Evolutionary conservation across 768 basidiomycete genomes (phyloP).

Genomic region (Boletus bicolor): DNA sequence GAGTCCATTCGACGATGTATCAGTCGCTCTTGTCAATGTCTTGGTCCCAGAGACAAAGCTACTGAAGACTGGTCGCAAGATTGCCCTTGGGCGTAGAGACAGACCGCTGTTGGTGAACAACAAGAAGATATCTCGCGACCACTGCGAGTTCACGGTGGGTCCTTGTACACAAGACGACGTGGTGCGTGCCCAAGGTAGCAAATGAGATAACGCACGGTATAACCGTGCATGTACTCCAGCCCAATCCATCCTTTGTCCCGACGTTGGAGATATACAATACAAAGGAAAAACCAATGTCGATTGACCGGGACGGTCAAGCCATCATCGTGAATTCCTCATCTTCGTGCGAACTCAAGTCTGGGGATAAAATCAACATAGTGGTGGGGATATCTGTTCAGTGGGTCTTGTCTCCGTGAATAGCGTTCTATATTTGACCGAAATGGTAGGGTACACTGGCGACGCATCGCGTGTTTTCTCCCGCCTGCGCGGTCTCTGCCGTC

Average conservation of each 20-base stretch:
- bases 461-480: constrained; percentile 47
- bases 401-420: constrained; percentile 13
- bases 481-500: constrained; percentile 35
- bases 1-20: constrained; percentile 28
- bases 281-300: constrained; percentile 44
- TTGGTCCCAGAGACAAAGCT: constrained; percentile 47
- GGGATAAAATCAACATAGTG: constrained; percentile 51
- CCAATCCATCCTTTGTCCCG: constrained; percentile 47
- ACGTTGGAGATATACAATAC: constrained; percentile 45
- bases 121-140: constrained; percentile 63
- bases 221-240: constrained; percentile 33
- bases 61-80: constrained; percentile 55
- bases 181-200: constrained; percentile 39
- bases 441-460: constrained; percentile 49
- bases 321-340: constrained; percentile 37
- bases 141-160: constrained; percentile 57
- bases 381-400: constrained; percentile 45
- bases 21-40: not conserved
- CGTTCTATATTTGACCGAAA: not conserved
- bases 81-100: constrained; percentile 58
- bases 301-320: constrained; percentile 36
- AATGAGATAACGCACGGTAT: not conserved
- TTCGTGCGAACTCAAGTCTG: constrained; percentile 46
- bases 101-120: constrained; percentile 48
- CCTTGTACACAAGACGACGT: constrained; percentile 48